Conservation (phyloP, 106 monocot species). For the Chionographis japonica region DNA sequence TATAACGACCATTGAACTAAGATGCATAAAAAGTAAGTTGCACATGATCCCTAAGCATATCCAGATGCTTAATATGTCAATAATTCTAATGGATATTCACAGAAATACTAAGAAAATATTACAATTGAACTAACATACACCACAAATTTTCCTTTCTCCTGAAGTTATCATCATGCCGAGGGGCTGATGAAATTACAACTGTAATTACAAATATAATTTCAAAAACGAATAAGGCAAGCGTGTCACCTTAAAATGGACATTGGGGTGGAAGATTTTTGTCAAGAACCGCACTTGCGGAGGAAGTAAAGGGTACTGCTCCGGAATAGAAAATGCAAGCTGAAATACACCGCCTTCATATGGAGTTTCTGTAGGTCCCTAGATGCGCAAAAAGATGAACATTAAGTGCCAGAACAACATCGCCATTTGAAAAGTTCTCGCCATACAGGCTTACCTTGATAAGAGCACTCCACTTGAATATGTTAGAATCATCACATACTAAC, state of each 20-base stretch:
- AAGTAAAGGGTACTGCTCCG: constrained; percentile 88
- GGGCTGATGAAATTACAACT: too few species aligned
- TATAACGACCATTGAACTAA: too few species aligned
- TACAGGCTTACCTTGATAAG: constrained; percentile 65
- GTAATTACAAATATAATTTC: not conserved
- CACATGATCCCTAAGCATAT: too few species aligned
- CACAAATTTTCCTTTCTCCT: too few species aligned
- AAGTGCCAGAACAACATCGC: not conserved
- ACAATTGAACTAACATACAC: too few species aligned
- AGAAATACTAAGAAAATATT: too few species aligned
- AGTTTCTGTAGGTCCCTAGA: constrained; percentile 94
- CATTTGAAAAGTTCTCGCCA: not conserved
- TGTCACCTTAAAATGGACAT: constrained; percentile 96
- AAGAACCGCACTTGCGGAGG: constrained; percentile 99
- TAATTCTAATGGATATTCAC: too few species aligned
- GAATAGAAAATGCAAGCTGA: constrained; percentile 92
- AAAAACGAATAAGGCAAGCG: not conserved
- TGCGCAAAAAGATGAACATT: not conserved
- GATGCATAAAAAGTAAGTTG: too few species aligned
- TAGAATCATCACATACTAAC: constrained; percentile 91
- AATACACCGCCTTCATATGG: constrained; percentile 96
- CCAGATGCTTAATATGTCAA: too few species aligned
- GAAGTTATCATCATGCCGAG: too few species aligned
- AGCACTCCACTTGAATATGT: constrained; percentile 99
- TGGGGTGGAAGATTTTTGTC: constrained; percentile 98